Base-by-base conservation (phyloP, 2,329 filamentous ascomycete genomes). In the Fusarium sp. region DNA sequence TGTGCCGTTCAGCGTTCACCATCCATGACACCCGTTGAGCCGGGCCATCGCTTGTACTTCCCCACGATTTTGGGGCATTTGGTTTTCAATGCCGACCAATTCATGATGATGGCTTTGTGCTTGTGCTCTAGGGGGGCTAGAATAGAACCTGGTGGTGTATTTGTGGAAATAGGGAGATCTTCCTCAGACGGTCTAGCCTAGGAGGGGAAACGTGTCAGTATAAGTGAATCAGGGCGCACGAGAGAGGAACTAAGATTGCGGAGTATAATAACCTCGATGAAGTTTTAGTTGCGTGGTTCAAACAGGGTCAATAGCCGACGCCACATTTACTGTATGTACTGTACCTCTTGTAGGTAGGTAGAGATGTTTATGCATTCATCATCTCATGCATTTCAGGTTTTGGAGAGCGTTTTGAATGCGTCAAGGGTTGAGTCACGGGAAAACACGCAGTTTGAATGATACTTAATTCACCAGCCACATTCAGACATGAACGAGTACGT, bases 241-340 rank as follows among this genome's bases (percentile, higher is more conserved):
- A 61, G 61, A 69, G 69, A 70, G 61, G 56, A 56, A 62, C 62
- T 65, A 47, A 78, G 68, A 78, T 76, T 77, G 74, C 75, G 75
- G 75, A 77, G 75, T 71, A 47, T 47, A 28, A 28, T 22, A 77
- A 64, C 62, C 72, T 69, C 73, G 68, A 66, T 76, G 68, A 76
- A 70, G 59, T 76, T 73, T 74, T 75, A n/a, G 47, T 50, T 50
- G 68, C 61, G 75, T 71, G 60, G 68, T 68, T 77, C 56, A 76
- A 68, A 68, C 57, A 68, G 71, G 69, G 65, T 68, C 50, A 73
- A 77, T 77, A 77, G 73, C 76, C 77, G 77, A 69, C 66, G 72
- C 76, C 76, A 78, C 76, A 15, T 34, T 15, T 34, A 34, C 14
- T 15, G 32, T 36, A 34, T 8, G 18, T 39, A 39, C 38, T 22